These are phyloP conservation scores for Solanum peruvianum DNA, from an alignment of 257 asterid species.

Conservation along the genomic window DNA sequence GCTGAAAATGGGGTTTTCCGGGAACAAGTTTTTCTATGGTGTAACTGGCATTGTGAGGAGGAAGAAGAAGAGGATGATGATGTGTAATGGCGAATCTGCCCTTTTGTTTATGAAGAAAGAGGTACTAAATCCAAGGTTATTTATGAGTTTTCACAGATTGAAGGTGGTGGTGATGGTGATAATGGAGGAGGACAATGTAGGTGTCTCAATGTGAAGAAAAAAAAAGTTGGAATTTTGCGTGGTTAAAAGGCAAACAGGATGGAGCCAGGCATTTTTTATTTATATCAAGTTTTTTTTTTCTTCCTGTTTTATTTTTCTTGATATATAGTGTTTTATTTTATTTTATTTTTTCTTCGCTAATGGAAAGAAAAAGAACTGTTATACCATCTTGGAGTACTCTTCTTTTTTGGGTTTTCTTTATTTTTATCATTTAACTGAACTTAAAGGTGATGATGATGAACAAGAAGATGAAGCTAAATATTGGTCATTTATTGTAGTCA, in stretches of 20 bases:
- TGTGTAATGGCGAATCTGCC: slow-evolving; percentile 30
- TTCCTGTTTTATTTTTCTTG: neutral
- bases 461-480: slow-evolving; percentile 14
- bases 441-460: neutral
- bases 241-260: slow-evolving; percentile 75
- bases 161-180: neutral
- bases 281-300: slow-evolving; percentile 3
- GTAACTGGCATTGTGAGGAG: neutral
- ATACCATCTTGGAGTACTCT: neutral
- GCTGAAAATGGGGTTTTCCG: neutral
- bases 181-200: slow-evolving; percentile 30
- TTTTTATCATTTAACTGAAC: neutral
- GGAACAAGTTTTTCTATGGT: neutral
- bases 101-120: slow-evolving; percentile 18
- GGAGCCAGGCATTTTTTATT: slow-evolving; percentile 69
- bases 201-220: neutral
- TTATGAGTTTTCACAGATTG: slow-evolving; percentile 28
- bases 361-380: slow-evolving; percentile 13
- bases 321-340: neutral
- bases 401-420: neutral
- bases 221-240: slow-evolving; percentile 17
- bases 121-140: slow-evolving; percentile 29
- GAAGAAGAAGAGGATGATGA: neutral
- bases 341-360: neutral
- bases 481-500: slow-evolving; percentile 5